A percentile compares a stretch with the other conserved stretches of the same genome.
These are phyloP conservation scores for Plasmodium coatneyi DNA, from an alignment of 169 alveolate species.

Conservation along the genomic window DNA sequence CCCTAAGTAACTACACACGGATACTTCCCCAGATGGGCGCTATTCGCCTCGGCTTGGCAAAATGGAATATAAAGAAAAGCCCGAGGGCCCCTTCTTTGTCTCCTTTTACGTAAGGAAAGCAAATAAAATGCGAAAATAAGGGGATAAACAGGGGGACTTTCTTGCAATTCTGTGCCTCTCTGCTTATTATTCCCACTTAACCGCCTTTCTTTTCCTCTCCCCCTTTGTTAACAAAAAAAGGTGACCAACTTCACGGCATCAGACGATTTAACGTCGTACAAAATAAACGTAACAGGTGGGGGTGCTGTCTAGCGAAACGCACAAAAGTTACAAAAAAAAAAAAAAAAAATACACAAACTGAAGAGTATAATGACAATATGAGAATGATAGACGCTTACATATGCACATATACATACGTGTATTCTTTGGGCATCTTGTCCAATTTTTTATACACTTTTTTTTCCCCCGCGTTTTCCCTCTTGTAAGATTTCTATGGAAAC, in stretches of 20 bases:
- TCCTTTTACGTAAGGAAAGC: constrained; percentile 41
- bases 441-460: neutral
- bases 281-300: constrained; percentile 43
- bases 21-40: neutral
- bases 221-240: constrained; percentile 17
- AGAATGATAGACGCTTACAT: neutral
- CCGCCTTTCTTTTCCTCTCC: neutral
- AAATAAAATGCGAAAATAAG: neutral
- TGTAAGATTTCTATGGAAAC: constrained; percentile 31
- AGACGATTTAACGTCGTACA: constrained; percentile 22
- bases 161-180: neutral
- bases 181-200: neutral
- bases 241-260: constrained; percentile 58
- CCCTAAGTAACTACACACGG: neutral
- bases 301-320: neutral
- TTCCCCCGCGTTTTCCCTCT: neutral
- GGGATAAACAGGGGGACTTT: neutral
- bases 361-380: neutral
- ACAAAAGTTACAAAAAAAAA: neutral
- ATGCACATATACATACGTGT: neutral
- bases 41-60: neutral
- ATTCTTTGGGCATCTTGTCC: neutral
- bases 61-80: constrained; percentile 72
- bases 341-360: neutral
- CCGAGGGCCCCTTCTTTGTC: constrained; percentile 68